Base-by-base conservation (phyloP, 2,329 filamentous ascomycete species). In the Penicillium sp. region DNA sequence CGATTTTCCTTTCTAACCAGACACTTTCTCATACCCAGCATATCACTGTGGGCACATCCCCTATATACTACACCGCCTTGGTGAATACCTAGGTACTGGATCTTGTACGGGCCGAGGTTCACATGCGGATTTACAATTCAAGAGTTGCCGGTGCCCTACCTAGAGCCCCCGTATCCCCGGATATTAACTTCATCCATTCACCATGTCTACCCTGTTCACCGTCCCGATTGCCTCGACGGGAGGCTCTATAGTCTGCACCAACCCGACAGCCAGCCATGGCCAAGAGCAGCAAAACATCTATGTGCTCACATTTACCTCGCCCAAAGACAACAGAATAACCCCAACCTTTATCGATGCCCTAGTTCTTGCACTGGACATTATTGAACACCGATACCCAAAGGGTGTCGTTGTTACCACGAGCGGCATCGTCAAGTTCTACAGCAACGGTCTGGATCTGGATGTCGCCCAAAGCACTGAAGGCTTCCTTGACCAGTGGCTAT, bases 391-490 rank as follows among this genome's bases (percentile, higher is more conserved):
- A 44, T 76, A 85, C 59, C 74, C 79, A 0, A 77, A 78, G n/a
- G 87, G 87, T 42, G 86, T 90, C 5, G 75, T 93, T 11, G 73
- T 90, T 48, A 91, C 87, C 4, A 91, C 87, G 0, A 86, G 82
- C 34, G 79, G 77, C 39, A 85, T 90, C 48, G 65, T 74, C 42
- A 93, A 93, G 63, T 91, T 91, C 74, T 93, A 86, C 72, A 84
- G 79, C 66, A 91, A 91, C 69, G 87, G 87, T 0, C 77, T 93
- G n/a, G 86, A 93, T 65, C 77, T 90, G 11, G 75, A 81, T 31
- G 79, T 86, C 62, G 84, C 82, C n/a, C 61, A 75, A 27, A 67
- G 69, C 24, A 80, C 79, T 0, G 75, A 80, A 1, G 75, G 74
- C 3, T 91, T 86, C 72, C 80, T 81, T 59, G 69, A 79, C 1